Percentiles rank a stretch among this genome's conserved stretches.
phyloP scores from a whole-genome alignment of 2,329 filamentous ascomycete species.

The Ceratocystis colombiana region DNA sequence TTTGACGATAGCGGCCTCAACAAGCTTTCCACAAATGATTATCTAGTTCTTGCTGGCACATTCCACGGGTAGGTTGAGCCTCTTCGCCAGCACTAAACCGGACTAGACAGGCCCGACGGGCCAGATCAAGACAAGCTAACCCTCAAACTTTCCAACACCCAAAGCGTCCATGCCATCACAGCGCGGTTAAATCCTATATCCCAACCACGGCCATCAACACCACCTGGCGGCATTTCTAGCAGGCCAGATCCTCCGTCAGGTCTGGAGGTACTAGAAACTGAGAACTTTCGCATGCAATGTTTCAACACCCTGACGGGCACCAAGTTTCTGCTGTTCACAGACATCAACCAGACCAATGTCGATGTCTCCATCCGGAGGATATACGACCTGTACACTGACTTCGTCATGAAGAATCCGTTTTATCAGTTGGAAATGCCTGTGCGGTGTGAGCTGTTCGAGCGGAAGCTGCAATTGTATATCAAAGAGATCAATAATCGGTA shows the following conservation, averaged over 20 bases:
- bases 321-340: slow-evolving; percentile 93
- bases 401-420: slow-evolving; percentile 99
- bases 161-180: slow-evolving; percentile 59
- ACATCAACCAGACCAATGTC: slow-evolving; percentile 75
- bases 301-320: slow-evolving; percentile 90
- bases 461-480: slow-evolving; percentile 71
- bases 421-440: slow-evolving; percentile 98
- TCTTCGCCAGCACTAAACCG: neutral
- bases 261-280: slow-evolving; percentile 84
- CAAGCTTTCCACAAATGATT: slow-evolving; percentile 89
- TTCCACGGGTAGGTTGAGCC: slow-evolving; percentile 67
- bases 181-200: slow-evolving; percentile 49
- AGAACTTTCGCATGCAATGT: slow-evolving; percentile 90
- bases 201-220: slow-evolving; percentile 28
- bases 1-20: slow-evolving; percentile 78
- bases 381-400: slow-evolving; percentile 93
- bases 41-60: slow-evolving; percentile 89
- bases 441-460: slow-evolving; percentile 87
- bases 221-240: slow-evolving; percentile 32
- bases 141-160: neutral
- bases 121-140: slow-evolving; percentile 21
- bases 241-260: slow-evolving; percentile 61
- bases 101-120: neutral
- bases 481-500: slow-evolving; percentile 55
- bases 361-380: slow-evolving; percentile 74